phyloP scores from a whole-genome alignment of 1,139 yeast species.

The Saccharomyces hybrid region DNA sequence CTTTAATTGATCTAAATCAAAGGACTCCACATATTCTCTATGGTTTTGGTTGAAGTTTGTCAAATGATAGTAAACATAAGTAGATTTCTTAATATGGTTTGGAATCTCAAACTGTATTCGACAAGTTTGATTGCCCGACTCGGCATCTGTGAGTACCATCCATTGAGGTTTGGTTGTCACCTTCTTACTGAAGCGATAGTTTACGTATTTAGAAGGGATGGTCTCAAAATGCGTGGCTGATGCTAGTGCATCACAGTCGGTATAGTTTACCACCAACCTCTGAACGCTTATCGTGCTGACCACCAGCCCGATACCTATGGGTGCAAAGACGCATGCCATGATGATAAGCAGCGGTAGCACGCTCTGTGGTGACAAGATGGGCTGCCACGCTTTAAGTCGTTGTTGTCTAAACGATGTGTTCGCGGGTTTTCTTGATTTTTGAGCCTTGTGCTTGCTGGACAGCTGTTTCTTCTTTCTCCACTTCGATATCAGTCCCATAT shows the following conservation, averaged over 20 bases:
- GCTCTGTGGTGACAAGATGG: slow-evolving; percentile 65
- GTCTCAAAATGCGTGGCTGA: slow-evolving; percentile 31
- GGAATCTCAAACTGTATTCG: slow-evolving; percentile 53
- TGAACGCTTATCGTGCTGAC: slow-evolving; percentile 55
- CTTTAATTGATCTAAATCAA: slow-evolving; percentile 54
- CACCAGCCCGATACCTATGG: slow-evolving; percentile 63
- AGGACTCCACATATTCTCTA: slow-evolving; percentile 66
- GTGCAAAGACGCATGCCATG: slow-evolving; percentile 58
- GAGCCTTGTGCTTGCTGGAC: slow-evolving; percentile 2
- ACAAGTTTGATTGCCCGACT: slow-evolving; percentile 36
- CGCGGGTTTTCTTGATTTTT: slow-evolving; percentile 48
- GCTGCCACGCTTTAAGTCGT: slow-evolving; percentile 76
- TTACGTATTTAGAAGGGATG: slow-evolving; percentile 47
- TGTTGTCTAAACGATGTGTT: slow-evolving; percentile 76
- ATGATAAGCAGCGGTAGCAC: slow-evolving; percentile 60
- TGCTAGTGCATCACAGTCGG: slow-evolving; percentile 45
- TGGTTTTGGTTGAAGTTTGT: slow-evolving; percentile 75
- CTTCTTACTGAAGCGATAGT: slow-evolving; percentile 44
- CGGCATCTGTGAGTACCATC: slow-evolving; percentile 41
- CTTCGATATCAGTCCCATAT: slow-evolving; percentile 6
- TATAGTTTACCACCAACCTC: slow-evolving; percentile 49
- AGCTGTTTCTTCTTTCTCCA: slow-evolving; percentile 1
- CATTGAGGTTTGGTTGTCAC: slow-evolving; percentile 44
- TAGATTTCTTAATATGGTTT: slow-evolving; percentile 48
- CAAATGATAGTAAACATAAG: slow-evolving; percentile 58